These are phyloP conservation scores for Bombardia bombarda DNA, from an alignment of 495 filamentous ascomycete species.

Conservation along the genomic window DNA sequence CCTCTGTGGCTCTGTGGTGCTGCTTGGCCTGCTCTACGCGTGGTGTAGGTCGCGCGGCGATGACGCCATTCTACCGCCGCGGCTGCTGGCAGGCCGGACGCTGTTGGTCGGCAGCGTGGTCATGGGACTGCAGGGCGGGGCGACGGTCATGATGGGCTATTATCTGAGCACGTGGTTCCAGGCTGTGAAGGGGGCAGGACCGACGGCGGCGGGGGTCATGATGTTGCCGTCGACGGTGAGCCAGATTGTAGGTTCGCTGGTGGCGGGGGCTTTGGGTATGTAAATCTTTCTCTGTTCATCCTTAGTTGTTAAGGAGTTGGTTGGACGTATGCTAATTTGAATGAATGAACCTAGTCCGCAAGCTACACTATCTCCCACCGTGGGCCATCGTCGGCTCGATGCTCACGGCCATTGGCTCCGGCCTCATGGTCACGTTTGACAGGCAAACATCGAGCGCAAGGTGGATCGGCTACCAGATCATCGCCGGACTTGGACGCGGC, in stretches of 20 bases:
- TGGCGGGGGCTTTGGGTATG: background rate
- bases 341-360: background rate
- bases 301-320: too few relatives aligned
- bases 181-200: too few relatives aligned
- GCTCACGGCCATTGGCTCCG: background rate
- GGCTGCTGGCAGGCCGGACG: constrained; percentile 3
- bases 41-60: constrained; percentile 37
- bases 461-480: background rate
- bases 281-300: background rate
- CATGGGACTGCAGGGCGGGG: constrained; percentile 13
- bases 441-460: background rate
- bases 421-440: background rate
- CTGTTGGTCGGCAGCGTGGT: constrained; percentile 1
- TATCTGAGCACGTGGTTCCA: constrained; percentile 61
- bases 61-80: constrained; percentile 39
- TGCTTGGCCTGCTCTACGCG: constrained; percentile 27
- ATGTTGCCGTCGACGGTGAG: constrained; percentile 35
- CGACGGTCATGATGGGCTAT: constrained; percentile 23
- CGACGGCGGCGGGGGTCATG: too few relatives aligned
- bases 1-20: constrained; percentile 35
- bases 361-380: background rate
- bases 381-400: background rate
- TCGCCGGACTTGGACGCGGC: background rate
- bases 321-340: too few relatives aligned
- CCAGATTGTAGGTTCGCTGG: background rate